A percentile compares a stretch with the other conserved stretches of the same genome.
These are phyloP conservation scores for Boletus edulis DNA, from an alignment of 768 basidiomycete species.

Conservation along the genomic window DNA sequence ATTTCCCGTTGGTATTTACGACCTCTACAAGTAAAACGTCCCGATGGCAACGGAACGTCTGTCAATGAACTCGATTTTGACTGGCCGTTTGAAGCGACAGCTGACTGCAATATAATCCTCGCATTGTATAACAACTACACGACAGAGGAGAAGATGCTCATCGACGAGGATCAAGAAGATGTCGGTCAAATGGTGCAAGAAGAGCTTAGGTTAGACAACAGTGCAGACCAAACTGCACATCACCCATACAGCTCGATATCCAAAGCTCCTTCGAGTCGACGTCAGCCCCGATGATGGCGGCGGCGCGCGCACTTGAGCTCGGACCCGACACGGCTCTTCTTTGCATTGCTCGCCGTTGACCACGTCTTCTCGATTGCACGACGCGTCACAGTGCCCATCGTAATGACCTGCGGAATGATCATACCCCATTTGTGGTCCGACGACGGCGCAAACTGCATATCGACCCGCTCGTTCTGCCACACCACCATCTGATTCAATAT, in stretches of 20 bases:
- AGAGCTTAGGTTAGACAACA: too few species aligned
- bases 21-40: too few species aligned
- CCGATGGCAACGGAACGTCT: too few species aligned
- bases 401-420: slow-evolving; percentile 93
- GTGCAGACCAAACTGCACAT: slow-evolving; percentile 97
- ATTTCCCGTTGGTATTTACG: too few species aligned
- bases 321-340: slow-evolving; percentile 93
- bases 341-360: slow-evolving; percentile 97
- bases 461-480: slow-evolving; percentile 56
- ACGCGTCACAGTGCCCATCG: slow-evolving; percentile 98
- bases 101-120: too few species aligned
- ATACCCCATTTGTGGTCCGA: slow-evolving; percentile 69
- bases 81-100: too few species aligned
- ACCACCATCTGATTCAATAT: slow-evolving; percentile 92
- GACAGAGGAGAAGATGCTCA: too few species aligned
- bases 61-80: too few species aligned
- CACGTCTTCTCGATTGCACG: slow-evolving; percentile 97
- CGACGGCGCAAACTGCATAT: slow-evolving; percentile 49
- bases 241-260: slow-evolving; percentile 99
- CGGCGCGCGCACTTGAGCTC: slow-evolving; percentile 96
- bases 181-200: too few species aligned
- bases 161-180: too few species aligned
- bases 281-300: slow-evolving; percentile 94
- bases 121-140: too few species aligned
- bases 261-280: slow-evolving; percentile 98